phyloP scores from a whole-genome alignment of 257 asterid genomes.

The Solanum dulcamara region DNA sequence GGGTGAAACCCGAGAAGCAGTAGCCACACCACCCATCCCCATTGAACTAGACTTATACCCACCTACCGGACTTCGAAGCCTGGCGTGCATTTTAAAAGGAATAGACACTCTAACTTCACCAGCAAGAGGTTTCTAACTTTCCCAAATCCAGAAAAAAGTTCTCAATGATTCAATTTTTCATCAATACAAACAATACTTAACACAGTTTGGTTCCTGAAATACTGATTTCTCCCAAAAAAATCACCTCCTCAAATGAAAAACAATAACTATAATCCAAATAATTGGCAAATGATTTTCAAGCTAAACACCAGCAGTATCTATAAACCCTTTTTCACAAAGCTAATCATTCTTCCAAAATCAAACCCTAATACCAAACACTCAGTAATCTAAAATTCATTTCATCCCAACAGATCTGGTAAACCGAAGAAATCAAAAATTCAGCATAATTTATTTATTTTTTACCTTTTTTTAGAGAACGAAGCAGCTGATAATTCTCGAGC shows the following conservation, averaged over 20 bases:
- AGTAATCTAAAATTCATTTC: not conserved
- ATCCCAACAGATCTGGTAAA: not conserved
- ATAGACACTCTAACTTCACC: not conserved
- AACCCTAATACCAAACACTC: not conserved
- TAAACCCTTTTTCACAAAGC: not conserved
- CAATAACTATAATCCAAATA: not conserved
- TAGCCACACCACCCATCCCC: slow-evolving; percentile 48
- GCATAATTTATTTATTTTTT: not conserved
- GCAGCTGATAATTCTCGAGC: not conserved
- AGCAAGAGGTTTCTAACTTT: not conserved
- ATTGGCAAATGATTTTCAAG: not conserved
- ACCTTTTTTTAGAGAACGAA: not conserved
- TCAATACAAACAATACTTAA: not conserved
- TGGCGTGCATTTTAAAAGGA: slow-evolving; percentile 44
- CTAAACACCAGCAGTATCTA: not conserved
- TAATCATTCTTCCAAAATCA: not conserved
- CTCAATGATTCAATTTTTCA: not conserved
- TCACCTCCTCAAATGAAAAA: not conserved
- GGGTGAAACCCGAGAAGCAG: slow-evolving; percentile 55
- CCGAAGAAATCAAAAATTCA: not conserved
- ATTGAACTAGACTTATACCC: slow-evolving; percentile 57
- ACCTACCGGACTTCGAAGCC: slow-evolving; percentile 63
- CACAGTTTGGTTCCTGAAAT: not conserved
- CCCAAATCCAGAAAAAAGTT: not conserved
- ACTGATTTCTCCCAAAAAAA: not conserved